A percentile compares a stretch with the other conserved stretches of the same genome.
These are phyloP conservation scores for Phoenix roebelenii DNA, from an alignment of 176 grass and related monocot genomes.

Conservation along the genomic window DNA sequence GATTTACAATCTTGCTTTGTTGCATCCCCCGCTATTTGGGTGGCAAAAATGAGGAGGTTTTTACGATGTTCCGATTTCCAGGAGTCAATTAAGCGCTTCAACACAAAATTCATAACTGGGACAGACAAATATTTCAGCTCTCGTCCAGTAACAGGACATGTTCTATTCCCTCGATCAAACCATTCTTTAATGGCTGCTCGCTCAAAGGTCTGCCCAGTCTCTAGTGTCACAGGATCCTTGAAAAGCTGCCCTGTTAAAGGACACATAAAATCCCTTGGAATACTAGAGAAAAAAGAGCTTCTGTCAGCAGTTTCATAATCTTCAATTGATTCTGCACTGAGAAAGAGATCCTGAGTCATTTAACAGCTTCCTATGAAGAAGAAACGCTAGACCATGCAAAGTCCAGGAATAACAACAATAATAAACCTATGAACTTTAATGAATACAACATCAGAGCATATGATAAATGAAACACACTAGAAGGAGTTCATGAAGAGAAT, in stretches of 20 bases:
- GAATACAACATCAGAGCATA: too few species aligned
- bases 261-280: slow-evolving; percentile 34
- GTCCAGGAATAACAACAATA: slow-evolving; percentile 4
- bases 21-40: not conserved
- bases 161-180: slow-evolving; percentile 26
- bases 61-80: slow-evolving; percentile 32
- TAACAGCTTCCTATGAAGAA: not conserved
- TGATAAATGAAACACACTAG: too few species aligned
- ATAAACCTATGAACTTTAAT: too few species aligned
- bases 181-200: slow-evolving; percentile 32
- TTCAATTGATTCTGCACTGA: slow-evolving; percentile 27
- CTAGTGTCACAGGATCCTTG: slow-evolving; percentile 28
- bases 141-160: slow-evolving; percentile 27
- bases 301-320: slow-evolving; percentile 1
- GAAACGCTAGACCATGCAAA: not conserved
- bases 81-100: slow-evolving; percentile 30
- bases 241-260: slow-evolving; percentile 43
- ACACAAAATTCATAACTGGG: slow-evolving; percentile 35
- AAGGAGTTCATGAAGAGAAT: not conserved
- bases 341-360: not conserved
- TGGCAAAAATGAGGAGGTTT: not conserved
- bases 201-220: slow-evolving; percentile 52
- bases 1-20: not conserved
- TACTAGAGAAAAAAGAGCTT: slow-evolving; percentile 11
- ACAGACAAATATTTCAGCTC: slow-evolving; percentile 17